Evolutionary conservation across 257 asterid species (phyloP), one percentile per base, ranked within the genome.

Genomic region (Solanum medicagineum): DNA sequence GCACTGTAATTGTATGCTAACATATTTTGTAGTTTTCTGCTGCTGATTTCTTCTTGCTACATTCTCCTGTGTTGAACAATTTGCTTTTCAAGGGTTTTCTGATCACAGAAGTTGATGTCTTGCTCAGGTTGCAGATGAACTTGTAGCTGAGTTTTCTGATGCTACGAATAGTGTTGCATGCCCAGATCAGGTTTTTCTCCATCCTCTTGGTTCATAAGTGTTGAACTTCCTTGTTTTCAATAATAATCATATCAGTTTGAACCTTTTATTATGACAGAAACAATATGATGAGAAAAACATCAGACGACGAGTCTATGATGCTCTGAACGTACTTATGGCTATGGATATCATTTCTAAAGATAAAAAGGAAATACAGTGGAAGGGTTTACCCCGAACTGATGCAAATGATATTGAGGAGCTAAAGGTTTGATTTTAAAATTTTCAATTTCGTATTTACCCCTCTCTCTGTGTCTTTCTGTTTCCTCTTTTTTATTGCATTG

Each of bases 331-430:
- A 87, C 93, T 97, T 84, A 97, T 97, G 99, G 99, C 99, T 15
- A 97, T 97, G 99, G 99, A 95, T 90, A 95, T 97, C 66, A 95
- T 97, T 86, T 95, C 99, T 47, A 97, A 95, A 90, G 98, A 96
- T 87, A 96, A 96, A 89, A 96, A 95, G 88, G 98, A 96, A 85
- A 96, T 96, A 92, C 99, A 96, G 88, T 96, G 99, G 99, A 96
- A 90, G 90, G 99, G 99, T 84, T 92, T 96, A 53, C 99, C 99
- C 2, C 93, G 94, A 57, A 93, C 98, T 90, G 95, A 94, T 88
- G 84, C 92, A 87, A 94, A 90, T 89, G 99, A 96, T 91, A 90
- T 95, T 84, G 98, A 95, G 87, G 97, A 93, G 91, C 89, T 96
- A 70, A 95, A 96, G 98, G 96, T 92, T 83, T 81, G 53, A 71